Percentiles rank a stretch among this genome's conserved stretches.
Conservation (phyloP, 1,139 yeast genomes). For the Suhomyces coccinellae region DNA sequence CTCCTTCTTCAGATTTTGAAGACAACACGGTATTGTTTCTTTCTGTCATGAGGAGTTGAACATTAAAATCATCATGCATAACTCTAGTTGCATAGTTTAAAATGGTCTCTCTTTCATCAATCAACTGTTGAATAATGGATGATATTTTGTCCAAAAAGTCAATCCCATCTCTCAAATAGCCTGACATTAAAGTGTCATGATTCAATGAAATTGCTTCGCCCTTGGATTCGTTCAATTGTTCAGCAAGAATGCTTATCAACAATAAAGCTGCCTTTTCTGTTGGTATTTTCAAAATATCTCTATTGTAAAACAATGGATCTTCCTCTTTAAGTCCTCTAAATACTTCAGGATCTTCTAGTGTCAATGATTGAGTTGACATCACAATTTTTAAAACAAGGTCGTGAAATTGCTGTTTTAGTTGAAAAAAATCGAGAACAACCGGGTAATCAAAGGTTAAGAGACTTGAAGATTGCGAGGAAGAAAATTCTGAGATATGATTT, state of each 20-base stretch:
- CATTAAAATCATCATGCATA: constrained; percentile 71
- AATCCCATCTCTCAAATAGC: constrained; percentile 47
- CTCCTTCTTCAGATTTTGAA: constrained; percentile 39
- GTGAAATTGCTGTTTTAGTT: constrained; percentile 72
- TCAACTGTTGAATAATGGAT: constrained; percentile 53
- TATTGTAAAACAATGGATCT: constrained; percentile 45
- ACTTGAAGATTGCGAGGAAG: constrained; percentile 9
- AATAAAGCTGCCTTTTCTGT: constrained; percentile 54
- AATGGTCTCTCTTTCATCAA: constrained; percentile 69
- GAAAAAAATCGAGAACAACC: constrained; percentile 70
- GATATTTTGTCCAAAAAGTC: constrained; percentile 47
- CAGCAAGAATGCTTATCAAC: constrained; percentile 46
- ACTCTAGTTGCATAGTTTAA: constrained; percentile 73
- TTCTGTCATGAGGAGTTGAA: constrained; percentile 60
- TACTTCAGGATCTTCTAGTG: constrained; percentile 72
- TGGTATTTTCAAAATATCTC: constrained; percentile 39
- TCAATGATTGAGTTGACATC: constrained; percentile 68
- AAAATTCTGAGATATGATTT: constrained; percentile 5
- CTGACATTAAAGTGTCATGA: constrained; percentile 47
- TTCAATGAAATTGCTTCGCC: constrained; percentile 51
- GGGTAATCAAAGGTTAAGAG: constrained; percentile 56
- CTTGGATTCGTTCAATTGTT: constrained; percentile 41
- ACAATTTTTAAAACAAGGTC: constrained; percentile 60
- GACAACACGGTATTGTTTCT: constrained; percentile 55
- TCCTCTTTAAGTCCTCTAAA: constrained; percentile 64